Base-by-base conservation (phyloP, 2,329 filamentous ascomycete genomes). In the Monosporascus sp. region DNA sequence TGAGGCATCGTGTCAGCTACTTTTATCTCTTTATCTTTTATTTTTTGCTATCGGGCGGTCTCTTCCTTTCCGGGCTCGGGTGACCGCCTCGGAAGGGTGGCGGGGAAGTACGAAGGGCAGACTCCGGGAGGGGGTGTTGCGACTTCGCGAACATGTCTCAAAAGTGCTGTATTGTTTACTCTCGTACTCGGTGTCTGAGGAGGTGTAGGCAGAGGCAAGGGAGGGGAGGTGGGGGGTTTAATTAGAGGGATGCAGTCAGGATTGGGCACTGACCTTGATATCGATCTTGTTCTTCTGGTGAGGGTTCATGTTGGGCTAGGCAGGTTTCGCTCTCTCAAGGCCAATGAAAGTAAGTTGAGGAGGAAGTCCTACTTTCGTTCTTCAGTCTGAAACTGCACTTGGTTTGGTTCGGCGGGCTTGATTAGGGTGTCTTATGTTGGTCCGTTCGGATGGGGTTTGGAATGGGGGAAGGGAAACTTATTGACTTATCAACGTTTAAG, bases 261-360 rank as follows among this genome's bases (percentile, higher is more conserved):
- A 43, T 39, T 50, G 61, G 46, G 54, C 59, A 82, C 89, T 78
- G 77, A 97, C 94, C 79, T 83, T 92, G 75, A 97, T 82, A 75
- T 99, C 94, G 67, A 97, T 82, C 81, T 99, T 97, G 82, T 97
- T 97, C 82, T 96, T 92, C 81, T 97, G 90, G 73, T 92, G 90
- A 65, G 93, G 93, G 73, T 97, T 97, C 90, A 97, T 95, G 61
- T 64, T 79, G 73, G 57, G 14, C 22, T 8, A 41, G 18, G 18
- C 18, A 18, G 2, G 38, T 41, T 20, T 41, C 38, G 17, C 38
- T 22, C 24, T 22, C 24, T 31, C 24, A n/a, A 46, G 43, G 24
- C 43, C n/a, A 43, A 8, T 24, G 39, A 14, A 18, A 14, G 39
- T 18, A 14, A 18, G 18, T 6, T 43, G 17, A 20, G 5, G 8